phyloP scores from a whole-genome alignment of 2,329 filamentous ascomycete genomes.

The Herpomyces periplanetae region DNA sequence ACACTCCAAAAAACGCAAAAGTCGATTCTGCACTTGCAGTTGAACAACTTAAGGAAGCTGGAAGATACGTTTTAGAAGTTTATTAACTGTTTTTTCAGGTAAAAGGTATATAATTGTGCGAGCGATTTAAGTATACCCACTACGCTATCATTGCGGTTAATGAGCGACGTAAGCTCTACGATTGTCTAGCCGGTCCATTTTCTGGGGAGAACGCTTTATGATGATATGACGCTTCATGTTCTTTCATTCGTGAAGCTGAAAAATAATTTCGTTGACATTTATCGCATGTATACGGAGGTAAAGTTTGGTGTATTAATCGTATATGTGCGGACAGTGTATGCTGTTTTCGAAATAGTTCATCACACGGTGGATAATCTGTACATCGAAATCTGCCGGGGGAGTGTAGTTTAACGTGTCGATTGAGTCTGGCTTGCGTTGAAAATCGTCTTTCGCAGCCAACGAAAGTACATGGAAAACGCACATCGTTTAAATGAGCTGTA shows the following conservation, averaged over 20 bases:
- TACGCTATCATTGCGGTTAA: too few species aligned
- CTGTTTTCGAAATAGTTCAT: constrained; percentile 47
- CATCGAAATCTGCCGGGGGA: constrained; percentile 26
- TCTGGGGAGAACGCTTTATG: too few species aligned
- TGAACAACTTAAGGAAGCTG: constrained; percentile 78
- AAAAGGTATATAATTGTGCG: too few species aligned
- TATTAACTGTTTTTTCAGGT: constrained; percentile 17
- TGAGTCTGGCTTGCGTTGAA: constrained; percentile 33
- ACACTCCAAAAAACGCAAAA: constrained; percentile 26
- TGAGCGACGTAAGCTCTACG: too few species aligned
- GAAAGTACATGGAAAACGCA: constrained; percentile 27
- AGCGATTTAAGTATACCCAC: too few species aligned
- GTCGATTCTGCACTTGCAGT: constrained; percentile 61
- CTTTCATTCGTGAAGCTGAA: too few species aligned
- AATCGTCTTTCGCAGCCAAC: constrained; percentile 40
- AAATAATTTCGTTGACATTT: too few species aligned
- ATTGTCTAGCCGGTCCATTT: too few species aligned
- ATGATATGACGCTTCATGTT: too few species aligned
- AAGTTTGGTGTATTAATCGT: too few species aligned
- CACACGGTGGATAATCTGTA: constrained; percentile 24
- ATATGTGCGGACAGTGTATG: constrained; percentile 53
- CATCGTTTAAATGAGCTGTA: constrained; percentile 30
- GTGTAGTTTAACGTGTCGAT: constrained; percentile 38
- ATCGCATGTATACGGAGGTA: too few species aligned
- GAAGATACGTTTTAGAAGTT: constrained; percentile 78